These are phyloP conservation scores for Monilinia vaccinii-corymbosi DNA, from an alignment of 2,329 filamentous ascomycete genomes.

Conservation along the genomic window DNA sequence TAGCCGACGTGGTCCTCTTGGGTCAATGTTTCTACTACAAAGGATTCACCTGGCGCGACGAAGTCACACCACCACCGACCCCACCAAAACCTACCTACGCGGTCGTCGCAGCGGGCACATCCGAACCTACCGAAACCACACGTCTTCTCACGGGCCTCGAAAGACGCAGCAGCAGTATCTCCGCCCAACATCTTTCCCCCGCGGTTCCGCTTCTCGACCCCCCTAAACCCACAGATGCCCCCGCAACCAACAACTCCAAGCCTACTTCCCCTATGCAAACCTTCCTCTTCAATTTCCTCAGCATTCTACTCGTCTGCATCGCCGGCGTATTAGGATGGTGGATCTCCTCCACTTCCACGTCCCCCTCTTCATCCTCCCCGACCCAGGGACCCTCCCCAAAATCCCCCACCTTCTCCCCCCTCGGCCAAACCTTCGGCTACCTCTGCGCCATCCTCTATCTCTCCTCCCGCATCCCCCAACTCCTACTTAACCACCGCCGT, in stretches of 20 bases:
- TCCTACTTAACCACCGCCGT: slow-evolving; percentile 83
- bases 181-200: slow-evolving; percentile 64
- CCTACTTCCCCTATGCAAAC: slow-evolving; percentile 46
- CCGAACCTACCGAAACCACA: slow-evolving; percentile 43
- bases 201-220: slow-evolving; percentile 68
- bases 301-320: slow-evolving; percentile 71
- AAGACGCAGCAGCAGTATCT: slow-evolving; percentile 41
- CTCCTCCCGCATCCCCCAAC: slow-evolving; percentile 78
- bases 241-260: slow-evolving; percentile 34
- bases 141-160: slow-evolving; percentile 42
- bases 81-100: slow-evolving; percentile 26
- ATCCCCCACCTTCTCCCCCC: slow-evolving; percentile 54
- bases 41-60: slow-evolving; percentile 62
- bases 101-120: not conserved
- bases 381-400: slow-evolving; percentile 27
- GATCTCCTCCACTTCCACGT: slow-evolving; percentile 44
- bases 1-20: slow-evolving; percentile 82
- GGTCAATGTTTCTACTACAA: slow-evolving; percentile 93
- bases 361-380: slow-evolving; percentile 26
- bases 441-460: slow-evolving; percentile 85
- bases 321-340: slow-evolving; percentile 85
- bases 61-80: slow-evolving; percentile 38
- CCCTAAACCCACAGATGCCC: slow-evolving; percentile 32
- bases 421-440: slow-evolving; percentile 89
- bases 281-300: slow-evolving; percentile 63